Evolutionary conservation across 2,329 filamentous ascomycete species (phyloP).

Genomic region (Septoria petroselini): DNA sequence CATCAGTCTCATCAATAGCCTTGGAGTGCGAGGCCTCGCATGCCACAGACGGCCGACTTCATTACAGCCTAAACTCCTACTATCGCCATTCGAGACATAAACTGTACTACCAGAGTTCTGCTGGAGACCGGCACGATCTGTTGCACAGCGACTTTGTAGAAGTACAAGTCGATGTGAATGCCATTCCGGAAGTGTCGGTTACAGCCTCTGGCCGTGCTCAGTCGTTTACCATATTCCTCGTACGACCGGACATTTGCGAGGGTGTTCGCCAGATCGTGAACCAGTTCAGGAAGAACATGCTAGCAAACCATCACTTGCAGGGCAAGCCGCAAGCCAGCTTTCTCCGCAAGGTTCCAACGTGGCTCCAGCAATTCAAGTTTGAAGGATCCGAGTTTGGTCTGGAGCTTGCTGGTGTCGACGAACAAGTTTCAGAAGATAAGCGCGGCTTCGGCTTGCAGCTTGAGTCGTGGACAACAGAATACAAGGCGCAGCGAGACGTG

Average conservation of each 20-base stretch:
- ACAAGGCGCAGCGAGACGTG: constrained; percentile 71
- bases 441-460: constrained; percentile 82
- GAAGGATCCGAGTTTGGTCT: constrained; percentile 86
- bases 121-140: constrained; percentile 78
- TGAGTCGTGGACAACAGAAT: constrained; percentile 84
- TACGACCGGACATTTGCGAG: constrained; percentile 87
- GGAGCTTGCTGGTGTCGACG: constrained; percentile 85
- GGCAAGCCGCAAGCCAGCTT: constrained; percentile 58
- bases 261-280: constrained; percentile 87
- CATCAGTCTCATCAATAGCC: constrained; percentile 88
- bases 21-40: constrained; percentile 96
- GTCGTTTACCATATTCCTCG: constrained; percentile 83
- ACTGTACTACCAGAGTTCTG: constrained; percentile 89
- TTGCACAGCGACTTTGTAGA: constrained; percentile 86
- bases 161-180: constrained; percentile 77
- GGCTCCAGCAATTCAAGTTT: constrained; percentile 79
- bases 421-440: constrained; percentile 74
- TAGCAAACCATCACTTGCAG: constrained; percentile 49
- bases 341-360: constrained; percentile 72
- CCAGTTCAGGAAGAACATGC: constrained; percentile 70
- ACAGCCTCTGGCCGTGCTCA: constrained; percentile 75
- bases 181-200: constrained; percentile 80
- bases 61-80: constrained; percentile 81
- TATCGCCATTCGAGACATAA: constrained; percentile 81
- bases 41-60: constrained; percentile 73